Evolutionary conservation across 305 asterid genomes (phyloP), one percentile per base, ranked within the genome.

Genomic region (Fraxinus platypoda): DNA sequence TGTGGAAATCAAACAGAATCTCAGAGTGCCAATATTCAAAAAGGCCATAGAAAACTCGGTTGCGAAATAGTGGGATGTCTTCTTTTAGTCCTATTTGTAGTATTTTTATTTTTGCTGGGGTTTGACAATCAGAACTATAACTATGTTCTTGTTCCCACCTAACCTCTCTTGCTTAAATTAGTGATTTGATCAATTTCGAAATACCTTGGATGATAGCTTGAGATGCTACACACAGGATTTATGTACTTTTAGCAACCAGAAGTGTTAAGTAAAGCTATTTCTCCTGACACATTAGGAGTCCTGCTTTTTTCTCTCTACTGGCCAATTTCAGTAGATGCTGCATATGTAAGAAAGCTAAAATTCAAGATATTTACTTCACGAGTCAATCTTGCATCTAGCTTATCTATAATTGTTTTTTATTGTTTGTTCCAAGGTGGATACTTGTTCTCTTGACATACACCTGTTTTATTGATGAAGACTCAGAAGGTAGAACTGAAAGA

Each of bases 141-240:
- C n/a, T n/a, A 75, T 84, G 76, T 81, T 75, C 89, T 85, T 78
- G 95, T 93, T 82, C 98, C 99, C 62, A 95, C 99, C 83, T 95
- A 88, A 90, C 21, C 70, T 64, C 26, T 25, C 71, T 64, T 76
- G 79, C 49, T 64, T 80, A 38, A 70, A 33, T 21, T 21, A 35
- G 26, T 73, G 62, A 30, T 57, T 78, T 76, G 81, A 74, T 15
- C 26, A 15, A 28, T 52, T 38, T 75, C 33, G 19, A 66, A 78
- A 38, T 0, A 49, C 37, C 76, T 78, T 23, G 72, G 31, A 74
- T 8, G 7, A 35, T 31, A 66, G 59, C 35, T 25, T 77, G n/a
- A 25, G 59, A 11, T 30, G 74, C 74, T 52, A 8, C 54, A 54
- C 70, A 37, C 35, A 59, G 54, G 37, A 26, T 75, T 41, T 76